phyloP scores from a whole-genome alignment of 805 yeast species.

The Saccharomycopsis fermentans region DNA sequence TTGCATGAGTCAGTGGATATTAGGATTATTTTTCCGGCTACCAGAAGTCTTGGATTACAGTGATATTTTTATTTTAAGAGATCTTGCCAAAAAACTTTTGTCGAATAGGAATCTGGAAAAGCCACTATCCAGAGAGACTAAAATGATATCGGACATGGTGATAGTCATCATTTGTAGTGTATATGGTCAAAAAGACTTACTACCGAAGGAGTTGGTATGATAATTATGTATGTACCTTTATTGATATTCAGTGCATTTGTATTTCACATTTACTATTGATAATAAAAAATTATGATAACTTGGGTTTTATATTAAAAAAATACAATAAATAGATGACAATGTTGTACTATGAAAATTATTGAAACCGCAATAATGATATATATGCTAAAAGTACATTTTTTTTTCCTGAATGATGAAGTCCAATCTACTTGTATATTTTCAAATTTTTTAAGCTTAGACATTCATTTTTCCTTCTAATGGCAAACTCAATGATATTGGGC shows the following conservation, averaged over 20 bases:
- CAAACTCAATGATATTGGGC: no score
- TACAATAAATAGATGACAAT: neutral
- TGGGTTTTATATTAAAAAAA: neutral
- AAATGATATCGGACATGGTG: constrained; percentile 9
- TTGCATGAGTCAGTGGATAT: constrained; percentile 7
- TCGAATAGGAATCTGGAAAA: neutral
- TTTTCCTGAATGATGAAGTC: neutral
- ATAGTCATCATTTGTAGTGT: constrained; percentile 10
- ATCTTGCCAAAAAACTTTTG: constrained; percentile 7
- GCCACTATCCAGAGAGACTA: neutral
- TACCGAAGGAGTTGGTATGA: neutral
- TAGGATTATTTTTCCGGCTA: constrained; percentile 10
- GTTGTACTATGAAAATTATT: neutral
- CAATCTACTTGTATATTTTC: neutral
- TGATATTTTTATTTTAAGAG: constrained; percentile 13
- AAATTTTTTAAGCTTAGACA: no score
- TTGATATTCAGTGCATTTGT: no score
- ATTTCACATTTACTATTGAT: no score
- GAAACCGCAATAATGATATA: neutral
- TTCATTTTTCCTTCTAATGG: no score
- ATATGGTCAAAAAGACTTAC: constrained; percentile 16
- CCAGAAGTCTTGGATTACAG: constrained; percentile 10
- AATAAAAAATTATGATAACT: neutral
- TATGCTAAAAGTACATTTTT: neutral
- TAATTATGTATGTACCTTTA: neutral